Base-by-base conservation (phyloP, 305 asterid species). In the Petunia hybrid region DNA sequence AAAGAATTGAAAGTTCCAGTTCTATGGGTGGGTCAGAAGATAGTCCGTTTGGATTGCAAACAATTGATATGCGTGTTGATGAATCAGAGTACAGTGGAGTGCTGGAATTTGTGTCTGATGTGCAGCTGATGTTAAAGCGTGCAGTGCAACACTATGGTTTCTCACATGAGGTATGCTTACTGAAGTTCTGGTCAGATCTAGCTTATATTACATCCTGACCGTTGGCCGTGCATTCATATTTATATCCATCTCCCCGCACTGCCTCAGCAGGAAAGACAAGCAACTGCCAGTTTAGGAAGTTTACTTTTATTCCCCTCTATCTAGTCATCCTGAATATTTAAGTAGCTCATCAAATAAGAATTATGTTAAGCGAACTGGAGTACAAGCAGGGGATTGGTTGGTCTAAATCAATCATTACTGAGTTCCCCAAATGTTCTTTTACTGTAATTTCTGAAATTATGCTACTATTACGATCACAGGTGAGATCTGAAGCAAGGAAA, bases 401-500 rank as follows among this genome's bases (percentile, higher is more conserved):
- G 63, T 51, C n/a, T 55, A 35, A 3, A 51, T 73, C 79, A 36
- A 14, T 53, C 38, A 35, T 48, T 74, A 53, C 38, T 46, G 38
- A 74, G 79, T 48, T 74, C 55, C 38, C 63, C 45, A 36, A 36
- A 74, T 74, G 48, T 74, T 74, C 45, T 48, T 48, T 12, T 40
- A 66, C 46, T 36, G 62, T 43, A 67, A 42, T 7, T 67, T 67
- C 55, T 67, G 55, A 53, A 75, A 63, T 77, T 82, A 61, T 78
- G 57, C 67, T 41, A 41, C 56, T 59, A n/a, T 81, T 42, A 53
- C 83, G 85, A 84, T 83, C 41, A 88, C 84, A 97, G 99, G 99
- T 93, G 88, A 91, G 94, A 81, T 87, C 92, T 1, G 99, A 97
- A 87, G 97, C 99, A 38, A 91, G 89, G 85, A 93, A 97, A 87